Evolutionary conservation across 1,139 yeast species (phyloP), one percentile per base, ranked within the genome.

Genomic region (Komagataea norvegica): DNA sequence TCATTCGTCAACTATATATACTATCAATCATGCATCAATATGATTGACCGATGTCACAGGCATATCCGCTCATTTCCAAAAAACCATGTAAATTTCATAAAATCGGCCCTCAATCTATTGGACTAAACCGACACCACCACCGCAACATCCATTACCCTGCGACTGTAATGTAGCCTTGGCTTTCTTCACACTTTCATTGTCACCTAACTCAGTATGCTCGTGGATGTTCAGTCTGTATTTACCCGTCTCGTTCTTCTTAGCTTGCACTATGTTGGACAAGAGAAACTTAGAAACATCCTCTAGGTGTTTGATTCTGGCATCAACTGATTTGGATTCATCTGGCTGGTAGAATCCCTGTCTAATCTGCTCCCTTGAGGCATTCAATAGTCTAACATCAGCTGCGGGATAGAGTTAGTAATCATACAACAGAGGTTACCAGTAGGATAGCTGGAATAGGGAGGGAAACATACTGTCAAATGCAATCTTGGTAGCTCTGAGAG

Each of bases 121-220:
- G n/a, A 37, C 44, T 26, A 45, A 46, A 21, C 50, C 52, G 29
- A 51, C 48, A 18, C 64, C 63, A 35, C 72, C 72, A 33, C 72
- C 72, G 41, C 74, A 71, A 47, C 76, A 68, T 26, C 72, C 71
- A 14, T 69, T 66, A 31, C 64, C 63, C 36, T 55, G 58, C 10
- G 53, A 55, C 33, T 52, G 61, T 21, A 57, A 48, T 11, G 61
- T 57, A 29, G 55, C 48, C 47, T 62, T 60, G 27, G 63, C 47
- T 48, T 59, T 58, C 51, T 71, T 73, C 40, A 77, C 63, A 31
- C 69, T 63, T 15, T 78, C 95, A 58, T 91, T 91, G 56, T 88
- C 96, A 11, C 97, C 97, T 37, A 89, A 68, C 60, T 91, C 97
- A 0, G 94, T 85, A 36, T 82, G 76, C 37, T 76, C 65, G 56